Base-by-base conservation (phyloP, 2,329 filamentous ascomycete species). In the Fusarium bulbicola region DNA sequence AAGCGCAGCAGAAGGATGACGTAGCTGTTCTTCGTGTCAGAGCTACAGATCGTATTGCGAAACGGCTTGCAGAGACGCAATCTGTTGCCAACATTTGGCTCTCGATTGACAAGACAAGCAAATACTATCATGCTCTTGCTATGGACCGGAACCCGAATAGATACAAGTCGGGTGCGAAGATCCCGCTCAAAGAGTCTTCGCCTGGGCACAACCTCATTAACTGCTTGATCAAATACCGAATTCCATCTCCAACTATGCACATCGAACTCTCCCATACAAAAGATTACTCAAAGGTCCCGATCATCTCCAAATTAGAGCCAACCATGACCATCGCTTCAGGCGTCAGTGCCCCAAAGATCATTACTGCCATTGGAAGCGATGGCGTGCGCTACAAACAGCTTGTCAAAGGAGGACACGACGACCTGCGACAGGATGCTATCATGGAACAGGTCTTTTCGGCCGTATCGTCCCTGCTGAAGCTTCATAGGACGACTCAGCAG, bases 401-500 rank as follows among this genome's bases (percentile, higher is more conserved):
- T 70, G 93, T 97, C 80, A 99, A 99, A 86, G 95, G 95, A 70
- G 95, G 96, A 24, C 95, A 95, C 79, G 96, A 99, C 80, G 95
- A 99, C 80, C 88, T 99, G 18, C 93, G 97, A 14, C 96, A 99
- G 84, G 96, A 99, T 79, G 94, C 95, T 49, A 99, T 91, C 85
- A 99, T 99, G 97, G 97, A 99, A 82, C 96, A 99, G 82, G 96
- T 99, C 3, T 99, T 99, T 80, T 94, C 95, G 66, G 95, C 97
- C 82, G 96, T 98, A 28, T 98, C 95, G 65, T 93, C 93, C 58
- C 89, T 99, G 28, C 86, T 99, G 32, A 93, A 93, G 80, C 92
- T 93, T 54, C 95, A 98, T 81, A 92, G 94, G 62, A 89, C 92
- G 18, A 98, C 96, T 6, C 92, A 95, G 43, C 95, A 97, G 79